phyloP scores from a whole-genome alignment of 1,284 basidiomycete genomes.

The Apiotrichum sp. region DNA sequence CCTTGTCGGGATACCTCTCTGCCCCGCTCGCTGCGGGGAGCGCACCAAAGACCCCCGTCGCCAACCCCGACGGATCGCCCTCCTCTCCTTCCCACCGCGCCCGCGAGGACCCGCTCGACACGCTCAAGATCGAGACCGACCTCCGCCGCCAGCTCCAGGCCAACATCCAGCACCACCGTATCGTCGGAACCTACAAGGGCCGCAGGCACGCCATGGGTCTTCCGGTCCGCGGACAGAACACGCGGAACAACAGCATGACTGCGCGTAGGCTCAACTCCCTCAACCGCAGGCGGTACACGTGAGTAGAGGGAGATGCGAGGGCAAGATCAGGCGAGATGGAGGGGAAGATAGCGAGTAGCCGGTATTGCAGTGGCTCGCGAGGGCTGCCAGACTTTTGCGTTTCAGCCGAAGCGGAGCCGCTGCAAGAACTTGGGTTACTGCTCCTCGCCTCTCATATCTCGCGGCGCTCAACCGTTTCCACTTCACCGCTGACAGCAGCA shows the following conservation, averaged over 20 bases:
- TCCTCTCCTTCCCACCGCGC: background rate
- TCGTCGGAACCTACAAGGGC: constrained; percentile 52
- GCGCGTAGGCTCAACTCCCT: constrained; percentile 52
- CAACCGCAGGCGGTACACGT: constrained; percentile 29
- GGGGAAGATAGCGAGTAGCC: too few relatives aligned
- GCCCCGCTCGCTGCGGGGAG: constrained; percentile 45
- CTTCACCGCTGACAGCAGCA: background rate
- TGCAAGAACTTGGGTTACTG: too few relatives aligned
- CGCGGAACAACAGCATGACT: constrained; percentile 51
- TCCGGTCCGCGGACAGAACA: constrained; percentile 54
- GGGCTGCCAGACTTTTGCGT: too few relatives aligned
- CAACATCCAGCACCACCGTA: constrained; percentile 52
- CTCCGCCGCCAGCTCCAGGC: constrained; percentile 48
- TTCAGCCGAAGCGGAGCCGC: background rate
- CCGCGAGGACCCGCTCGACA: constrained; percentile 44
- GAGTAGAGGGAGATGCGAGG: constrained; percentile 8
- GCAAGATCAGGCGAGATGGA: too few relatives aligned
- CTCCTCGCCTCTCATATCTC: background rate
- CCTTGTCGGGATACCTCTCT: constrained; percentile 53
- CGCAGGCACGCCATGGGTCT: constrained; percentile 51
- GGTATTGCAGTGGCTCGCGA: too few relatives aligned
- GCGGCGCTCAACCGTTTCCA: too few relatives aligned
- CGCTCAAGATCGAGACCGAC: constrained; percentile 53
- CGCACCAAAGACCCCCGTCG: constrained; percentile 39
- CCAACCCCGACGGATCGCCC: constrained; percentile 22